These are phyloP conservation scores for Xylaria grammica DNA, from an alignment of 495 filamentous ascomycete species.

Conservation along the genomic window DNA sequence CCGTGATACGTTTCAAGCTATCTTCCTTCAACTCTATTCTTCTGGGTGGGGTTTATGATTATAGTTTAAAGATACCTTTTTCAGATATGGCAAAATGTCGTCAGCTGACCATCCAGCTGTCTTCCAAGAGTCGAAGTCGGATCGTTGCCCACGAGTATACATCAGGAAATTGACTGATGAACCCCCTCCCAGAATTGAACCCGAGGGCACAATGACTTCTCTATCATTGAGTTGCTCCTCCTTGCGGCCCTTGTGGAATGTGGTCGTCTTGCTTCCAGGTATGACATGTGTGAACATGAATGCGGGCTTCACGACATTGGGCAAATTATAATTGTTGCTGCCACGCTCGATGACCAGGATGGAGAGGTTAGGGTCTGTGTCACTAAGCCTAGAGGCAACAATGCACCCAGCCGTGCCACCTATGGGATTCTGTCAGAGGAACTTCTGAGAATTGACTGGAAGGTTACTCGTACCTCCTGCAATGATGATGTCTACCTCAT, in stretches of 20 bases:
- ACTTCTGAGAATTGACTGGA: background rate
- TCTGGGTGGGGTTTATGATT: background rate
- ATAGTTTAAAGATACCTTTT: slow-evolving; percentile 45
- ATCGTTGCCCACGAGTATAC: slow-evolving; percentile 31
- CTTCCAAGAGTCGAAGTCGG: slow-evolving; percentile 55
- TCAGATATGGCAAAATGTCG: slow-evolving; percentile 54
- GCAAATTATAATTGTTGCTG: slow-evolving; percentile 51
- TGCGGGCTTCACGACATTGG: slow-evolving; percentile 50
- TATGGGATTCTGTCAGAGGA: slow-evolving; percentile 17
- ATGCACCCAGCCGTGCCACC: slow-evolving; percentile 57
- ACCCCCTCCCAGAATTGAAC: slow-evolving; percentile 60
- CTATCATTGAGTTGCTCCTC: slow-evolving; percentile 50
- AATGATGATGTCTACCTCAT: slow-evolving; percentile 41
- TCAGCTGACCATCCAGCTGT: slow-evolving; percentile 54
- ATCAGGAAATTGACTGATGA: slow-evolving; percentile 62
- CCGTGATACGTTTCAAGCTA: slow-evolving; percentile 54
- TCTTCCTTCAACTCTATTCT: background rate
- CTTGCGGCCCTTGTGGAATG: slow-evolving; percentile 39
- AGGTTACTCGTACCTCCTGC: slow-evolving; percentile 31
- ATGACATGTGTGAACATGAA: slow-evolving; percentile 39
- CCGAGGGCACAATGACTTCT: slow-evolving; percentile 50
- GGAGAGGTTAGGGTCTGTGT: slow-evolving; percentile 54
- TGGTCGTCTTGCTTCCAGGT: slow-evolving; percentile 36
- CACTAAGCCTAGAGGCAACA: slow-evolving; percentile 53
- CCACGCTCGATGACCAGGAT: slow-evolving; percentile 59